Conservation (phyloP, 2,329 filamentous ascomycete species). For the Arthrobotrys pseudoclavata region DNA sequence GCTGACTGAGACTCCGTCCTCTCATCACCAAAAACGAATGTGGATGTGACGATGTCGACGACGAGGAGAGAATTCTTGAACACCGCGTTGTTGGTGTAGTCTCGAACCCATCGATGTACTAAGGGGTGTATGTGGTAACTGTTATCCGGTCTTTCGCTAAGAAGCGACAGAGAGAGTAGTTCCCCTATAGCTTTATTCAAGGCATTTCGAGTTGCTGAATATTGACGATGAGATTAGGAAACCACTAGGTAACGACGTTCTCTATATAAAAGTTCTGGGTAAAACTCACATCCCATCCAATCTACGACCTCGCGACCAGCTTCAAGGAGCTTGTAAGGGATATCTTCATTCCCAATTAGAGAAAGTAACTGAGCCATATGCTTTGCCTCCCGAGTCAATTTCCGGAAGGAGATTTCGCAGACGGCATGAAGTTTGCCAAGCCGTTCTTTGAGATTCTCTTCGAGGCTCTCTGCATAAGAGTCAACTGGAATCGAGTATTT, state of each 20-base stretch:
- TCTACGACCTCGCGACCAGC: background rate
- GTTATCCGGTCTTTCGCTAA: background rate
- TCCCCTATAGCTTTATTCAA: constrained; percentile 18
- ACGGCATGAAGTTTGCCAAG: background rate
- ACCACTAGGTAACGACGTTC: background rate
- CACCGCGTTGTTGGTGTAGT: background rate
- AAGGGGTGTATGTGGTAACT: constrained; percentile 21
- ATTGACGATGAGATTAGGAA: background rate
- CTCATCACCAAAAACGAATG: constrained; percentile 19
- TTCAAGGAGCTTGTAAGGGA: constrained; percentile 6
- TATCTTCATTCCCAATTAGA: constrained; percentile 30
- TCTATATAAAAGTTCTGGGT: background rate
- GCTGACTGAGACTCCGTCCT: constrained; percentile 1
- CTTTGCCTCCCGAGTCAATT: constrained; percentile 12
- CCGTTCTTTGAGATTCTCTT: constrained; percentile 4
- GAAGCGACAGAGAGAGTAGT: constrained; percentile 9
- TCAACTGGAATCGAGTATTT: constrained; percentile 2
- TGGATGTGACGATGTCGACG: constrained; percentile 13
- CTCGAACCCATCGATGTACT: constrained; percentile 24
- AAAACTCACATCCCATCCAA: constrained; percentile 33
- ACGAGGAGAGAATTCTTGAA: constrained; percentile 9
- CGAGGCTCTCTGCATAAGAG: background rate
- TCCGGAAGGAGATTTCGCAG: constrained; percentile 28
- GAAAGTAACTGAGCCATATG: constrained; percentile 31
- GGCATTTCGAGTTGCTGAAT: constrained; percentile 1